Evolutionary conservation across 768 basidiomycete species (phyloP), one percentile per base, ranked within the genome.

Genomic region (Phaffia australis): DNA sequence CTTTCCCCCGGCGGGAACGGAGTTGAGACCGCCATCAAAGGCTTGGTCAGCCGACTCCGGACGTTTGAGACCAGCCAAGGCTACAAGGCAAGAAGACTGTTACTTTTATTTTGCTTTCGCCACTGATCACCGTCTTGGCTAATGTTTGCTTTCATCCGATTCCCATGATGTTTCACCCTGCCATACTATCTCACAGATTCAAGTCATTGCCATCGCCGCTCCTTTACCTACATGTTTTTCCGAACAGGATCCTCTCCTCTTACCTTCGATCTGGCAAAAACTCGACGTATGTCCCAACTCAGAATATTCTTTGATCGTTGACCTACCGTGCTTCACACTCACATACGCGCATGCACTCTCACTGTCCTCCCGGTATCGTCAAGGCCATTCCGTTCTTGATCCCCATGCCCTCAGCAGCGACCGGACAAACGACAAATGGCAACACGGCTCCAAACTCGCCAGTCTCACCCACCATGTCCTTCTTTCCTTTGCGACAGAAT

Each of bases 161-260:
- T 25, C 19, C 11, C 35, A 42, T 42, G 35, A 42, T 11, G 11
- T 48, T 35, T n/a, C 42, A 15, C 35, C 30, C 14, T 30, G 1
- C 4, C 18, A 56, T 48, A 5, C 8, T 19, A 49, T 50, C 35
- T 32, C 51, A 21, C 47, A 64, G 62, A 69, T 86, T 70, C 88
- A 90, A 74, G 76, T 89, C 27, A 87, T 87, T 82, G 89, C 89
- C 79, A 88, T 90, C 80, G 80, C 89, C 69, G 87, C 87, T 71
- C 85, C 86, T 5, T 81, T 91, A 65, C 87, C 88, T 50, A 76
- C 88, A 61, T 74, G 78, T 29, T 80, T 91, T 67, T 80, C 89
- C 71, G 82, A 81, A 72, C 61, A 69, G 16, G 61, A 68, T 48
- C 89, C 89, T 14, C 88, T 88, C 72, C 77, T 91, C n/a, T 87